phyloP scores from a whole-genome alignment of 2,329 filamentous ascomycete species.

The Aspergillus glaucus region DNA sequence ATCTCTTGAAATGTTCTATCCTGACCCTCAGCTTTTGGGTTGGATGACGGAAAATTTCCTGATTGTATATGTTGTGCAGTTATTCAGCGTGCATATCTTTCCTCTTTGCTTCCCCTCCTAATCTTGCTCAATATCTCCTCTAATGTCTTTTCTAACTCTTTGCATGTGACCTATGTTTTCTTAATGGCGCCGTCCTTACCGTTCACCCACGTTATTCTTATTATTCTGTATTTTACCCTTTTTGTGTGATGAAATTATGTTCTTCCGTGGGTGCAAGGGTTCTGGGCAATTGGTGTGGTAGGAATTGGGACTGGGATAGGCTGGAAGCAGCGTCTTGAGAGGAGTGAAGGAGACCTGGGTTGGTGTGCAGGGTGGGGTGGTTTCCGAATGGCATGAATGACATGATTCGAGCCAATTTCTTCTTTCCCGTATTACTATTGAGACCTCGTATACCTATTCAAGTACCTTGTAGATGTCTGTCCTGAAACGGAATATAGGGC shows the following conservation, averaged over 20 bases:
- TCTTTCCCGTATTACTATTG: no score
- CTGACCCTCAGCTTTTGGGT: constrained; percentile 4
- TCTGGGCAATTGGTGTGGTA: not conserved
- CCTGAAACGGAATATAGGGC: constrained; percentile 4
- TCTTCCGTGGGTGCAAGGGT: not conserved
- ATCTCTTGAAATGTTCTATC: constrained; percentile 14
- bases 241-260: constrained; percentile 1
- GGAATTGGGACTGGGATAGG: not conserved
- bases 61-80: constrained; percentile 26
- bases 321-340: not conserved
- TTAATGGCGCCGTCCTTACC: constrained; percentile 4
- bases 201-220: constrained; percentile 1
- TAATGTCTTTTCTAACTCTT: constrained; percentile 14
- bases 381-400: not conserved
- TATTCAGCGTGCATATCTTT: constrained; percentile 34
- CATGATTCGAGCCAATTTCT: not conserved
- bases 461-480: not conserved
- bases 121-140: constrained; percentile 15
- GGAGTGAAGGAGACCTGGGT: no score
- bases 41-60: constrained; percentile 16
- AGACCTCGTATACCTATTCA: no score
- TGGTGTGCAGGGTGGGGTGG: not conserved
- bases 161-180: constrained; percentile 16
- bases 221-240: constrained; percentile 12
- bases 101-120: constrained; percentile 12